Evolutionary conservation across 139 green algal species (phyloP).

Genomic region (Coelastrella sp.): DNA sequence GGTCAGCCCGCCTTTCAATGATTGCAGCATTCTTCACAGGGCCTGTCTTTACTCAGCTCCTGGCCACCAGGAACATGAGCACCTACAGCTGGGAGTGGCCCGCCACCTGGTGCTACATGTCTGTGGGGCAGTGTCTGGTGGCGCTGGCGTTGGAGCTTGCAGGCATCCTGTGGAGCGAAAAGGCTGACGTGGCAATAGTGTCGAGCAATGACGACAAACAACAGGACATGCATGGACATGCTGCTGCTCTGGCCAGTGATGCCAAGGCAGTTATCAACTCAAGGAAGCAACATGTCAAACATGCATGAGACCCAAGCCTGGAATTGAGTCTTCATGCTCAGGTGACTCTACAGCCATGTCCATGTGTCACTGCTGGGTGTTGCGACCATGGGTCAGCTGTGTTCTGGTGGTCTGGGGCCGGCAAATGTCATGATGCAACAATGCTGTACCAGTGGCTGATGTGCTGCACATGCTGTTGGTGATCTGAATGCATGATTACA

Average conservation of each 20-base stretch:
- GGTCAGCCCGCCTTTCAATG: not conserved
- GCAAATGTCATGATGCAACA: no score
- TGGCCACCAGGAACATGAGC: constrained; percentile 4
- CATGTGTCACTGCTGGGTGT: no score
- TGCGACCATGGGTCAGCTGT: no score
- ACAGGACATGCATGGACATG: not conserved
- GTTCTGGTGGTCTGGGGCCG: no score
- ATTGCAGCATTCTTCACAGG: not conserved
- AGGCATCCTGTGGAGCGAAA: not conserved
- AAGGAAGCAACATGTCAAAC: not conserved
- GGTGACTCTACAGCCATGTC: no score
- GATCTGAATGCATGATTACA: no score
- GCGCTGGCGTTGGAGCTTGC: constrained; percentile 6
- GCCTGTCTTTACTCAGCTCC: not conserved
- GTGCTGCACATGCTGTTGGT: no score
- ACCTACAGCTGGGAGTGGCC: constrained; percentile 17
- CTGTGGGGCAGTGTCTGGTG: constrained; percentile 7
- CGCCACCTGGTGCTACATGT: constrained; percentile 36
- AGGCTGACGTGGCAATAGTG: not conserved
- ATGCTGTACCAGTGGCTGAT: no score
- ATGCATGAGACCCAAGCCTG: not conserved
- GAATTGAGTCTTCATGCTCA: not conserved
- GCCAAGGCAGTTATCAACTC: not conserved
- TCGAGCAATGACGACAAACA: no score
- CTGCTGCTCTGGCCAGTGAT: not conserved